phyloP scores from a whole-genome alignment of 169 alveolate species.

The Plasmodium knowlesi region DNA sequence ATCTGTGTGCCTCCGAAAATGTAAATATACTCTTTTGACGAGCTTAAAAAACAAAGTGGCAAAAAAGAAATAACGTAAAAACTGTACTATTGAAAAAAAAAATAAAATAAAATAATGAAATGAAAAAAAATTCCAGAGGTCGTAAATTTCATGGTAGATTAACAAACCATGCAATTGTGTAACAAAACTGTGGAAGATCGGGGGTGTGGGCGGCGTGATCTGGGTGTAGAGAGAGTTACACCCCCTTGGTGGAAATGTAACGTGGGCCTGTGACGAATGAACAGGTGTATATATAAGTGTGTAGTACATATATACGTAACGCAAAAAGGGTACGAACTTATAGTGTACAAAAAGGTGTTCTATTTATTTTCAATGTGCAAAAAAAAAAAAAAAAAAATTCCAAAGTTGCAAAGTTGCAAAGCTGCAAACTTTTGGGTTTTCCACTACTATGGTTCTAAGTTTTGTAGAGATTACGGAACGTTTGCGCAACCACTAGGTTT shows the following conservation, averaged over 20 bases:
- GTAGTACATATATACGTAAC: neutral
- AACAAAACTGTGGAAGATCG: neutral
- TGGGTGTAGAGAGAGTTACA: neutral
- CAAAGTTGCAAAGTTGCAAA: neutral
- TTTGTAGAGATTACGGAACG: neutral
- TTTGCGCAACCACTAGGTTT: neutral
- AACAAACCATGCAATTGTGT: neutral
- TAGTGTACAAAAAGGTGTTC: neutral
- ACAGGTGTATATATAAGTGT: neutral
- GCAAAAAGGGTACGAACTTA: neutral
- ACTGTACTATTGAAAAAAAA: neutral
- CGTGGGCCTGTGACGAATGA: neutral
- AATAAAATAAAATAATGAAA: neutral
- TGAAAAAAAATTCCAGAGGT: neutral
- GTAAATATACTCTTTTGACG: neutral
- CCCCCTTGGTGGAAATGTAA: neutral
- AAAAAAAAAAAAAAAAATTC: neutral
- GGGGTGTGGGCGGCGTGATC: neutral
- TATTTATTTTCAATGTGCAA: neutral
- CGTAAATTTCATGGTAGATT: neutral
- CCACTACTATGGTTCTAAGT: neutral
- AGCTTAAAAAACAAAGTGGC: neutral
- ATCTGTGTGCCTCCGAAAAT: neutral
- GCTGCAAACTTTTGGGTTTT: neutral
- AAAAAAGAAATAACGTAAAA: neutral